These are phyloP conservation scores for Aspergillus avenaceus DNA, from an alignment of 495 filamentous ascomycete genomes.

Conservation along the genomic window DNA sequence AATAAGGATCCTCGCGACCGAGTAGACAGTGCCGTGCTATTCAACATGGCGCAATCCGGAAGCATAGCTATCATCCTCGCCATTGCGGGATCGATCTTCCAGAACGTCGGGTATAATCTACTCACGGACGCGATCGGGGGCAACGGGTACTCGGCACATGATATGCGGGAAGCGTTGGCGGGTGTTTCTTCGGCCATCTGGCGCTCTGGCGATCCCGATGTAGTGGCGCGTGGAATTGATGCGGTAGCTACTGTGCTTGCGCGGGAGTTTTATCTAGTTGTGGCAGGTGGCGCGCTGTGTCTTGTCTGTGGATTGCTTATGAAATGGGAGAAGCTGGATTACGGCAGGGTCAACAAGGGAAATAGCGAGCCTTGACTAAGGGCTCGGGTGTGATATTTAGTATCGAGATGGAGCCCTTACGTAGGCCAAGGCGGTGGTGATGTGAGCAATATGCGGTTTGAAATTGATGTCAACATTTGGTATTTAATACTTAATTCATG, in stretches of 20 bases:
- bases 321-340: constrained; percentile 8
- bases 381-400: no score
- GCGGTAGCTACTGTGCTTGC: constrained; percentile 6
- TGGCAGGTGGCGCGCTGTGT: constrained; percentile 6
- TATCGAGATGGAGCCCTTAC: no score
- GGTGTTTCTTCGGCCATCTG: constrained; percentile 9
- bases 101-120: constrained; percentile 8
- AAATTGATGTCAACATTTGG: no score
- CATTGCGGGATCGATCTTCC: constrained; percentile 9
- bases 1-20: constrained; percentile 2
- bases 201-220: constrained; percentile 1
- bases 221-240: not conserved
- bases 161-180: constrained; percentile 7
- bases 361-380: no score
- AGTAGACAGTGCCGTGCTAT: constrained; percentile 8
- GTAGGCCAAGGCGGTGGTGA: no score
- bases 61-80: constrained; percentile 4
- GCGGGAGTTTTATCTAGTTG: constrained; percentile 10
- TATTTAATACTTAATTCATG: no score
- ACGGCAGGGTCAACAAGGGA: no score
- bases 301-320: constrained; percentile 5
- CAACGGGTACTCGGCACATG: not conserved
- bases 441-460: no score
- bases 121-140: not conserved
- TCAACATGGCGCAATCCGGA: constrained; percentile 13